Percentiles rank a stretch among this genome's conserved stretches.
Evolutionary conservation across 1,139 yeast genomes (phyloP).

Genomic region (Hansenula lynferdii): DNA sequence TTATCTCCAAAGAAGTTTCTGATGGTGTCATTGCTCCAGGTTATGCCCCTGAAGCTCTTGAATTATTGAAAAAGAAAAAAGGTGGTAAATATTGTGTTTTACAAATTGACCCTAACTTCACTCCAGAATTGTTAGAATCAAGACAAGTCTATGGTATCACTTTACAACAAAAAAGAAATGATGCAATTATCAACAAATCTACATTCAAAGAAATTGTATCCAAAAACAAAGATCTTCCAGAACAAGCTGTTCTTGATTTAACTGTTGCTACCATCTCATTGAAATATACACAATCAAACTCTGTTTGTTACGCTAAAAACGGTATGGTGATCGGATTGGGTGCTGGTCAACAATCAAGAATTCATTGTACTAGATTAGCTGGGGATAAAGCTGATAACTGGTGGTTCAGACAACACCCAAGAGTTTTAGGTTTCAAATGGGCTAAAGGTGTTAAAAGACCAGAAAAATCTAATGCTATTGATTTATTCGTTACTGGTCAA

Average conservation of each 20-base stretch:
- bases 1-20: constrained; percentile 94
- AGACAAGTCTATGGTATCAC: constrained; percentile 96
- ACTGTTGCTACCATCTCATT: constrained; percentile 96
- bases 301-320: constrained; percentile 96
- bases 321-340: constrained; percentile 99
- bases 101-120: constrained; percentile 92
- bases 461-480: constrained; percentile 97
- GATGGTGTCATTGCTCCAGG: constrained; percentile 99
- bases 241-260: constrained; percentile 88
- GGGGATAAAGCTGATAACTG: constrained; percentile 99
- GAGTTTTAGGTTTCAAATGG: constrained; percentile 90
- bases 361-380: constrained; percentile 97
- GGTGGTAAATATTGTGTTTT: constrained; percentile 95
- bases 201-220: constrained; percentile 92
- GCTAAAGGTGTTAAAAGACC: constrained; percentile 98
- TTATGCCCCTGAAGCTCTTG: constrained; percentile 87
- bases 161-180: constrained; percentile 95
- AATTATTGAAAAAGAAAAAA: constrained; percentile 83
- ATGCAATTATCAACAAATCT: constrained; percentile 85
- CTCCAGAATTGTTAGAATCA: constrained; percentile 76
- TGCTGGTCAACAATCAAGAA: constrained; percentile 99
- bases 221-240: constrained; percentile 77
- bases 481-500: constrained; percentile 85
- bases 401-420: constrained; percentile 99
- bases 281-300: constrained; percentile 96